Base-by-base conservation (phyloP, 768 basidiomycete genomes). In the Phylloporus sp. region DNA sequence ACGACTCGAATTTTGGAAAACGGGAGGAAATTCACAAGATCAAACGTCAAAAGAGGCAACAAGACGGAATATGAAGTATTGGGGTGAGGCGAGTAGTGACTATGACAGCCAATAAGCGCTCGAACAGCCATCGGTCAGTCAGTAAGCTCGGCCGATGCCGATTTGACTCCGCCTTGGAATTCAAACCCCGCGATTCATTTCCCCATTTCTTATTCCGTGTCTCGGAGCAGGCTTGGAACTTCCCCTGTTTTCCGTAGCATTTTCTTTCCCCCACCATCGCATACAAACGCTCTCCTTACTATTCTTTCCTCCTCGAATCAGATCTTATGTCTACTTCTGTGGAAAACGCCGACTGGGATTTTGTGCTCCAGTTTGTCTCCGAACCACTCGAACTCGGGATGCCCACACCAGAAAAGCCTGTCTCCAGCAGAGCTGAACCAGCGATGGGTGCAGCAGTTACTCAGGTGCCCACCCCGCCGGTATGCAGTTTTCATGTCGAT, bases 1-100 rank as follows among this genome's bases (percentile, higher is more conserved):
- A 94, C 57, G 90, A 92, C 57, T 86, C 91, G 16, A 80, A 86
- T 54, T 97, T 97, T 72, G 95, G 94, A 20, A 81, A 86, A 66
- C 79, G 93, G 48, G 91, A 95, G 70, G 84, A 87, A 70, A 86
- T 91, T 34, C 82, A 94, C 64, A 79, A 74, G 65, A 75, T 83
- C 45, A 94, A 94, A 59, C 50, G 41, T 43, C 54, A 55, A 59
- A 70, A 61, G 60, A 53, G 56, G 44, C 58, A 53, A 40, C 29
- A 50, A 41, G 52, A 40, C 5, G 45, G 40, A 18, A 43, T 49
- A 11, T 5, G 18, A 5, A 22, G 13, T 31, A 24, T 23, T 27
- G n/a, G 29, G 29, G 7, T 29, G 29, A 6, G 29, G 29, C 29
- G 12, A 29, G 13, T 2, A 29, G n/a, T n/a, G n/a, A n/a, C n/a